Conservation (phyloP, 2,329 filamentous ascomycete genomes). For the Macroventuria anomochaeta region DNA sequence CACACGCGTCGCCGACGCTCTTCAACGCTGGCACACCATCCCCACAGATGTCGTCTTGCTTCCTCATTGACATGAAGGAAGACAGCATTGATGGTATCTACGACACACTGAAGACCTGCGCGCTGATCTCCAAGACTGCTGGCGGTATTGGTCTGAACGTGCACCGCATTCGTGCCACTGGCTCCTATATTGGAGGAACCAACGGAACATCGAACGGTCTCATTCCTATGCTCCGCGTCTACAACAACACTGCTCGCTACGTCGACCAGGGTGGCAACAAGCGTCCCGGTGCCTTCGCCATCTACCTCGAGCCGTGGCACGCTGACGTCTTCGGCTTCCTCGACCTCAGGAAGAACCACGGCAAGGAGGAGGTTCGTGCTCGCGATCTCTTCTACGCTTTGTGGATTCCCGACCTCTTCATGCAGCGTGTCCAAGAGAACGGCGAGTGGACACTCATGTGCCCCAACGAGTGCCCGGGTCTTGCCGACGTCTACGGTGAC, state of each 20-base stretch:
- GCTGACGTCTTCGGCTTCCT: constrained; percentile 97
- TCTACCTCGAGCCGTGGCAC: constrained; percentile 99
- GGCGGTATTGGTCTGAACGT: constrained; percentile 97
- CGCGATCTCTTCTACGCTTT: constrained; percentile 97
- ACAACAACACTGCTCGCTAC: constrained; percentile 98
- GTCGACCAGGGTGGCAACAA: constrained; percentile 99
- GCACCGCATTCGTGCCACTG: constrained; percentile 95
- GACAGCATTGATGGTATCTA: constrained; percentile 99
- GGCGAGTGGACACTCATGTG: constrained; percentile 98
- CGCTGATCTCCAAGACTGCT: constrained; percentile 99
- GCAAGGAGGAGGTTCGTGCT: constrained; percentile 96
- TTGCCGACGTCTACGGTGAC: constrained; percentile 96
- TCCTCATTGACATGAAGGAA: constrained; percentile 99
- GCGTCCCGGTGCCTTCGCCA: constrained; percentile 96
- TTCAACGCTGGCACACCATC: constrained; percentile 98
- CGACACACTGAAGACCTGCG: constrained; percentile 97
- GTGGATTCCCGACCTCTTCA: constrained; percentile 99
- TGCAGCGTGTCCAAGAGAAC: constrained; percentile 99
- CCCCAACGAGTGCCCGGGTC: constrained; percentile 91
- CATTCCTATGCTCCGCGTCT: constrained; percentile 96
- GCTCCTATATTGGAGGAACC: constrained; percentile 96
- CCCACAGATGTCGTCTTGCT: constrained; percentile 95
- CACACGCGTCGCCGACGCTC: constrained; percentile 94
- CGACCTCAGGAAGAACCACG: constrained; percentile 98
- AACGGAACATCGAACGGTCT: constrained; percentile 98